These are phyloP conservation scores for Ceratobasidium sp. DNA, from an alignment of 1,284 basidiomycete genomes.

Conservation along the genomic window DNA sequence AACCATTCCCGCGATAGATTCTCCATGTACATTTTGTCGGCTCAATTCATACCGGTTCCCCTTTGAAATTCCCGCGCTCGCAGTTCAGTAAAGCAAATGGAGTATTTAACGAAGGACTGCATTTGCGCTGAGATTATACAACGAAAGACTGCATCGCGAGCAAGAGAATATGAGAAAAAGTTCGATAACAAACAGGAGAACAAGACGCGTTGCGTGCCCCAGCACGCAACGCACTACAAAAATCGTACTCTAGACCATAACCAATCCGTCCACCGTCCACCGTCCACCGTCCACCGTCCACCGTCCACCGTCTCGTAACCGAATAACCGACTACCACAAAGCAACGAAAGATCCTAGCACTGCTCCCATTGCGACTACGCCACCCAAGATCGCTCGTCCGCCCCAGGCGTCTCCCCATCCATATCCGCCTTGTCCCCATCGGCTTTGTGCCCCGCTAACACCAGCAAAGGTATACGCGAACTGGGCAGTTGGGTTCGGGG, in stretches of 20 bases:
- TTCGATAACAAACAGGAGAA: no score
- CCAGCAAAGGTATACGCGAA: conserved; percentile 66
- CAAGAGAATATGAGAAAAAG: no score
- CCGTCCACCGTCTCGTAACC: not conserved
- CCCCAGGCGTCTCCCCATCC: conserved; percentile 1
- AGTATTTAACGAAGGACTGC: not conserved
- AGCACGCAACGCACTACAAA: no score
- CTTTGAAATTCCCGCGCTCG: no score
- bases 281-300: no score
- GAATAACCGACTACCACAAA: not conserved
- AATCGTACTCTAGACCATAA: no score
- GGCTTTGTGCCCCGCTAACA: not conserved
- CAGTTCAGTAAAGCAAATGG: not conserved
- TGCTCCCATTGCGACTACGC: not conserved
- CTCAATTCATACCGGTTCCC: no score
- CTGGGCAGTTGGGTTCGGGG: conserved; percentile 63
- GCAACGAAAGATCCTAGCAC: conserved; percentile 5
- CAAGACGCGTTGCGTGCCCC: no score
- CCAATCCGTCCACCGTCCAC: no score
- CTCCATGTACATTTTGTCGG: no score
- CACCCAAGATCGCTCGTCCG: not conserved
- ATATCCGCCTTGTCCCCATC: not conserved
- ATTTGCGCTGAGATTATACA: no score
- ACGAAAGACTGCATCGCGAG: no score
- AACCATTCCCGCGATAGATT: not conserved